Evolutionary conservation across 2,329 filamentous ascomycete genomes (phyloP).

Genomic region (Arachnomyces sp.): DNA sequence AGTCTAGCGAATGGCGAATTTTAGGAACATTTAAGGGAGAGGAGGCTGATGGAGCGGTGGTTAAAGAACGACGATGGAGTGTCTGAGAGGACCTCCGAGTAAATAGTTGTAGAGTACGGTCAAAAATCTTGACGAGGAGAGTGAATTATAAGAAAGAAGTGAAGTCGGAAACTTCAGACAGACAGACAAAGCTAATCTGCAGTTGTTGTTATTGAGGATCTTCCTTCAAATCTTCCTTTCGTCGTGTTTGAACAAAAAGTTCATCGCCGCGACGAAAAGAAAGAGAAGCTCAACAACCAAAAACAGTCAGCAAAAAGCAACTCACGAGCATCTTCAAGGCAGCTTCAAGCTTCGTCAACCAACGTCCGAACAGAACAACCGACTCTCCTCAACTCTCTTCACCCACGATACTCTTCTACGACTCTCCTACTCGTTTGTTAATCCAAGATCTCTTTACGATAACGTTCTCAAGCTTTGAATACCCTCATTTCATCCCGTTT

Average conservation of each 20-base stretch:
- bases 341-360: not conserved
- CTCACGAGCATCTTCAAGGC: not conserved
- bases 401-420: not conserved
- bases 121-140: slow-evolving; percentile 33
- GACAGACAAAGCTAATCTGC: not conserved
- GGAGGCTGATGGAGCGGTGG: slow-evolving; percentile 23
- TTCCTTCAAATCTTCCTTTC: too few relatives aligned
- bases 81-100: slow-evolving; percentile 32
- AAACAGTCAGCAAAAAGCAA: too few relatives aligned
- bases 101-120: slow-evolving; percentile 34
- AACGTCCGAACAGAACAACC: too few relatives aligned
- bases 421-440: not conserved
- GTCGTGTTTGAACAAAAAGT: too few relatives aligned
- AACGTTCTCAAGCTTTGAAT: too few relatives aligned
- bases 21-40: slow-evolving; percentile 33
- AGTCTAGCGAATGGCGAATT: slow-evolving; percentile 25
- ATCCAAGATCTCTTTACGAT: too few relatives aligned
- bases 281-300: too few relatives aligned
- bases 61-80: slow-evolving; percentile 38
- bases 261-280: too few relatives aligned
- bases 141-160: too few relatives aligned
- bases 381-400: slow-evolving; percentile 2
- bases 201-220: not conserved
- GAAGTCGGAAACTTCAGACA: slow-evolving; percentile 8
- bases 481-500: not conserved